Evolutionary conservation across 208 protist species (phyloP), one percentile per base, ranked within the genome.

Genomic region (Leishmania major): DNA sequence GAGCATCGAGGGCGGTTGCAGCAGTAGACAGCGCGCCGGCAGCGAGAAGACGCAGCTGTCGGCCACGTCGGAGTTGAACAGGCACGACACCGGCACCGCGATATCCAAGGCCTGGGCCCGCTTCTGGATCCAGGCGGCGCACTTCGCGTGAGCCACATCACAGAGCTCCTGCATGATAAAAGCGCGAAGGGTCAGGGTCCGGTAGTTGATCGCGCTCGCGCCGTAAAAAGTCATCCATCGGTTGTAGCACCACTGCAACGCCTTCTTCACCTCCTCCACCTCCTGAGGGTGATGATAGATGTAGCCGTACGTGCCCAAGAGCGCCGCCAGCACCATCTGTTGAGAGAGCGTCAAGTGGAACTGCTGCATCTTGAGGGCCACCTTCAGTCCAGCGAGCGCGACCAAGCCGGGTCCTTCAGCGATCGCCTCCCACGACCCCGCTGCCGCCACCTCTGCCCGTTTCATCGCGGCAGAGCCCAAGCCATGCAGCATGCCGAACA

Each of bases 121-220:
- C 35, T 47, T 43, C n/a, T 82, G 75, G 35, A 91, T 72, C 77
- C 77, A 88, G 19, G 71, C 45, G 8, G 72, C 57, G 71, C 91
- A 95, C 84, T 85, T 85, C 1, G 37, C 71, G 25, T 84, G 67
- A 77, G 93, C 81, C 53, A 95, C 81, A 57, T 66, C 75, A 28
- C 83, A 84, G 45, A 95, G 80, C 82, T 93, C 88, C 8, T 85
- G 81, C 75, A 95, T 84, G 74, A 93, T 91, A 59, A 90, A 92
- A 40, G 87, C 79, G 10, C 90, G 91, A 31, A 95, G 72, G 37
- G 84, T 80, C 43, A 93, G 74, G 3, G 87, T 91, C 75, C 84
- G 85, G 71, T 80, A 81, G 80, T 90, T 87, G 71, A 93, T 86
- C 6, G 64, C 64, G 49, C 47, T 76, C 19, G 77, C 75, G 31